phyloP scores from a whole-genome alignment of 2,329 filamentous ascomycete genomes.

The Chrysoporthe puriensis region DNA sequence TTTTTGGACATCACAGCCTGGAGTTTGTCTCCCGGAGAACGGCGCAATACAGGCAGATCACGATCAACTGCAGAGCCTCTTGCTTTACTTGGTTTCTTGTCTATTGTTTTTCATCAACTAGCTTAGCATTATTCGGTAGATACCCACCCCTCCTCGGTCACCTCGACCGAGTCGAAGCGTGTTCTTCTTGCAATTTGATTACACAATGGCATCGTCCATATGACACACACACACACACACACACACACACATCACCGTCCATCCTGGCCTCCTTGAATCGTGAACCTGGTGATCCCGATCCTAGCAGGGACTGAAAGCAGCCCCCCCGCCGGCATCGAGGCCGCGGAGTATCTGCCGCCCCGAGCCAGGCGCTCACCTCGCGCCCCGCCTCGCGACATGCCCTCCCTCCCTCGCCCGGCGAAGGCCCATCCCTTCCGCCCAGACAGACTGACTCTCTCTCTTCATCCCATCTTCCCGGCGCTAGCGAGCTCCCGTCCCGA shows the following conservation, averaged over 20 bases:
- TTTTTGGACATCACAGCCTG: constrained; percentile 6
- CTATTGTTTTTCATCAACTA: background rate
- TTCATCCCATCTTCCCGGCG: too few relatives aligned
- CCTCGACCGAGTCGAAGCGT: constrained; percentile 9
- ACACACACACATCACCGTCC: background rate
- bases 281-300: background rate
- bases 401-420: too few relatives aligned
- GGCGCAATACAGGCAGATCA: constrained; percentile 6
- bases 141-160: constrained; percentile 18
- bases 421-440: too few relatives aligned
- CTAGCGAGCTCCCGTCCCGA: too few relatives aligned
- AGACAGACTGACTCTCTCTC: too few relatives aligned
- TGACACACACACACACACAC: background rate
- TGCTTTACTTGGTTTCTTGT: background rate
- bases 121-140: constrained; percentile 19
- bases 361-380: too few relatives aligned
- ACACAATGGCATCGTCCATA: background rate
- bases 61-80: background rate
- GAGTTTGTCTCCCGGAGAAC: background rate
- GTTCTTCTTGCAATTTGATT: constrained; percentile 1
- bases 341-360: too few relatives aligned
- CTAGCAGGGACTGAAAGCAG: too few relatives aligned
- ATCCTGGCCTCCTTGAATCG: background rate
- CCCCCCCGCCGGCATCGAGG: too few relatives aligned
- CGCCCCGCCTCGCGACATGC: too few relatives aligned